Conservation (phyloP, 345 rosid species). For the Corchorus olitorius region DNA sequence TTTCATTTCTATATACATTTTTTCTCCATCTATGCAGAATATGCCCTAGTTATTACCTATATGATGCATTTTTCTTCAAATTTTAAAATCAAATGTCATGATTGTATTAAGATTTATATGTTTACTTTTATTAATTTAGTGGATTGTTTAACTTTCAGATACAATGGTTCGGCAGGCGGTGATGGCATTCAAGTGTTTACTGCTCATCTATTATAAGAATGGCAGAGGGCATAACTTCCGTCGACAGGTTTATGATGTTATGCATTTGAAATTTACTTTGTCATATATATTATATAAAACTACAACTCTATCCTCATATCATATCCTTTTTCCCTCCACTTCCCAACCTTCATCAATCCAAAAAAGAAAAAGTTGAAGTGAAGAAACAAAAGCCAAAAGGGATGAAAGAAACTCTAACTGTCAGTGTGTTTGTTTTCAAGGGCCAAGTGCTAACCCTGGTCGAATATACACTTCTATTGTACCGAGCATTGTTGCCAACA, state of each 20-base stretch:
- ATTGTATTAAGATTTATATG: not conserved
- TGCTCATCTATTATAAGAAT: slow-evolving; percentile 60
- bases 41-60: not conserved
- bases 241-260: slow-evolving; percentile 42
- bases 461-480: slow-evolving; percentile 66
- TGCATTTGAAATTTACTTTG: not conserved
- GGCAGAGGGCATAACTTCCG: slow-evolving; percentile 52
- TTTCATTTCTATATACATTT: not conserved
- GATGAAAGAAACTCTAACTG: not conserved
- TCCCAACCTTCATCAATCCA: not conserved
- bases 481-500: slow-evolving; percentile 80
- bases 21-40: not conserved
- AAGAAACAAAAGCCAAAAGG: not conserved
- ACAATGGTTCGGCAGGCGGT: slow-evolving; percentile 56
- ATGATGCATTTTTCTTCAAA: not conserved
- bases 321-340: too few species aligned
- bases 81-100: not conserved
- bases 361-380: not conserved
- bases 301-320: not conserved
- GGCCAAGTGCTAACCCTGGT: slow-evolving; percentile 84
- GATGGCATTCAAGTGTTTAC: slow-evolving; percentile 58
- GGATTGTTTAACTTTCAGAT: slow-evolving; percentile 41
- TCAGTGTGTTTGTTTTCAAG: slow-evolving; percentile 35
- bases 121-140: not conserved
- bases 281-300: not conserved